These are phyloP conservation scores for Orbilia ellipsospora DNA, from an alignment of 2,329 filamentous ascomycete species.

Conservation along the genomic window DNA sequence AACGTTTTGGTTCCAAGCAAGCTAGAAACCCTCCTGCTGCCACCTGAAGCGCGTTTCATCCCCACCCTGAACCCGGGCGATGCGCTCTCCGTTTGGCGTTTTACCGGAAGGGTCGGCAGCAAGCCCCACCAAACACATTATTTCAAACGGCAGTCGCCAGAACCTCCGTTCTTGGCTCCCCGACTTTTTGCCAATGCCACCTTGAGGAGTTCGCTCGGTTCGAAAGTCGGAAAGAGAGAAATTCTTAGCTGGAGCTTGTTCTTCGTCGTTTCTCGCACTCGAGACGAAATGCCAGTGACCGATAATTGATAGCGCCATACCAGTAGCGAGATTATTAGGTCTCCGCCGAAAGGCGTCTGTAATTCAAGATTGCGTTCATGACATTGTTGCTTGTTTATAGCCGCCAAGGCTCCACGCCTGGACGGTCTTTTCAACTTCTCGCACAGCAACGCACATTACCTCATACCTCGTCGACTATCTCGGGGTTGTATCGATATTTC, in stretches of 20 bases:
- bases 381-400: conserved; percentile 28
- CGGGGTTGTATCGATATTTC: conserved; percentile 14
- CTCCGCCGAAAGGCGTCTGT: conserved; percentile 6
- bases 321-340: background rate
- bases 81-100: conserved; percentile 48
- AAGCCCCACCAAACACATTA: conserved; percentile 8
- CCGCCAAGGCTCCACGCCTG: conserved; percentile 43
- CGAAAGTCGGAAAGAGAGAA: too few relatives aligned
- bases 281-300: conserved; percentile 18
- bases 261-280: conserved; percentile 17
- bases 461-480: background rate
- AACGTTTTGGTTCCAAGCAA: conserved; percentile 29
- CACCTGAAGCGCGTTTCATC: conserved; percentile 55
- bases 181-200: background rate
- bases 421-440: conserved; percentile 19
- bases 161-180: conserved; percentile 22
- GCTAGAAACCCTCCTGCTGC: conserved; percentile 37
- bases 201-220: too few relatives aligned
- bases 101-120: conserved; percentile 39
- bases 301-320: background rate
- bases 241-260: conserved; percentile 30
- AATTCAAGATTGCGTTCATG: conserved; percentile 9
- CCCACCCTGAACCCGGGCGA: conserved; percentile 43
- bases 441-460: conserved; percentile 9
- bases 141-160: conserved; percentile 50